phyloP scores from a whole-genome alignment of 768 basidiomycete species.

The Psilocybe sp. region DNA sequence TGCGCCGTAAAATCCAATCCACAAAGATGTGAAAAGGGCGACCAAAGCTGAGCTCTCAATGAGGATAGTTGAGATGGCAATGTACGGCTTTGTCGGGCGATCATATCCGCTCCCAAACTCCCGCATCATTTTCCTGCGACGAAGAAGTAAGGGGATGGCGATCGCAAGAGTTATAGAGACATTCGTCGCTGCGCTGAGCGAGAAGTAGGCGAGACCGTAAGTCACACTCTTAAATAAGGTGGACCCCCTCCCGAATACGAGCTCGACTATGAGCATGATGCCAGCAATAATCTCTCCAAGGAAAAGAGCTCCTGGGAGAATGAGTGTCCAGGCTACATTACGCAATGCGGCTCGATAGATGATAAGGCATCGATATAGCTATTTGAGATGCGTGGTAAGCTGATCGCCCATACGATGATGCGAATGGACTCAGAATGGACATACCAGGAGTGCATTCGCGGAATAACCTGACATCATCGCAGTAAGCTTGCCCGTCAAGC shows the following conservation, averaged over 20 bases:
- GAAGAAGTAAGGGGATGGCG: constrained; percentile 6
- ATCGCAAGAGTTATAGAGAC: constrained; percentile 5
- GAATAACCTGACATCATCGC: no score
- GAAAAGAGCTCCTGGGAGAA: constrained; percentile 3
- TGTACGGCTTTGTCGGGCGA: constrained; percentile 2
- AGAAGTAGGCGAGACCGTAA: constrained; percentile 3
- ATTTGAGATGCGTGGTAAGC: background rate
- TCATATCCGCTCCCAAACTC: constrained; percentile 1
- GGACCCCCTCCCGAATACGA: background rate
- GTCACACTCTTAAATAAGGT: constrained; percentile 7
- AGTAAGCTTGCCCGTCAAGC: no score
- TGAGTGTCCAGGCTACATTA: background rate
- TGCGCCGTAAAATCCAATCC: constrained; percentile 4
- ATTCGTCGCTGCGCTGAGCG: constrained; percentile 5
- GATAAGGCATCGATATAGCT: constrained; percentile 7
- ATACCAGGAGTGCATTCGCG: constrained; percentile 5
- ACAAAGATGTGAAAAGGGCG: constrained; percentile 1
- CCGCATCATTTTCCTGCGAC: constrained; percentile 2
- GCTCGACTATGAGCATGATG: constrained; percentile 5
- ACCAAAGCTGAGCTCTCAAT: constrained; percentile 6
- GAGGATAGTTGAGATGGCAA: constrained; percentile 2
- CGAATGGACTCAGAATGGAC: background rate
- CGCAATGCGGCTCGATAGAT: constrained; percentile 5
- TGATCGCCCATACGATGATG: background rate
- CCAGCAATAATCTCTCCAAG: constrained; percentile 4